Base-by-base conservation (phyloP, 768 basidiomycete species). In the Trametes coccinea region DNA sequence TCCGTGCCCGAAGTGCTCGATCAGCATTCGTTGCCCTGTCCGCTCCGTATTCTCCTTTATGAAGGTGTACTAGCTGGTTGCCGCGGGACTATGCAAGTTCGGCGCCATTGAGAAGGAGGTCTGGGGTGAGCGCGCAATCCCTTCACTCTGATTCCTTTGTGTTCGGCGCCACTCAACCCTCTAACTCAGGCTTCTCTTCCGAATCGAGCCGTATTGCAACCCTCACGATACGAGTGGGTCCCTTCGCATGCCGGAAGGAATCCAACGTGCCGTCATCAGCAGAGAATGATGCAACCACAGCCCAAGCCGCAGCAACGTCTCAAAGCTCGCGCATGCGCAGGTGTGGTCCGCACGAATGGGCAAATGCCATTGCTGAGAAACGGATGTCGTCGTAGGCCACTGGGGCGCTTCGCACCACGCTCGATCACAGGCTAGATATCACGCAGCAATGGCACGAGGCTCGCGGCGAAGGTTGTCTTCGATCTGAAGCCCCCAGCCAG, bases 31-130 rank as follows among this genome's bases (percentile, higher is more conserved):
- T 57, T 51, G 56, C 61, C 56, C 58, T 41, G 41, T 49, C 39
- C 61, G 61, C 51, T 33, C 61, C 61, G 61, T 50, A 13, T 49
- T 62, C 61, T 62, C 61, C 61, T 62, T 47, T 62, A 62, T 62
- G 61, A 62, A 62, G 52, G 52, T 45, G 40, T 53, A 37, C 53
- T 55, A 39, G 55, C 50, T 40, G 44, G 37, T 47, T 43, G 55
- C 61, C 55, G 55, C 53, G 10, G 33, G 14, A 39, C 30, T 33
- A 53, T 47, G 45, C 14, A 41, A 9, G 33, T 27, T n/a, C 39
- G 16, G 39, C 13, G 16, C 49, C 39, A 31, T 29, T 50, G 49
- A 30, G 41, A 49, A 44, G 22, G 13, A 43, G 41, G 13, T 5
- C 10, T n/a, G n/a, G 41, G 31, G 30, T 7, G 34, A 3, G 51